Conservation (phyloP, 805 yeast species). For the Kodamaea neixiangensis region DNA sequence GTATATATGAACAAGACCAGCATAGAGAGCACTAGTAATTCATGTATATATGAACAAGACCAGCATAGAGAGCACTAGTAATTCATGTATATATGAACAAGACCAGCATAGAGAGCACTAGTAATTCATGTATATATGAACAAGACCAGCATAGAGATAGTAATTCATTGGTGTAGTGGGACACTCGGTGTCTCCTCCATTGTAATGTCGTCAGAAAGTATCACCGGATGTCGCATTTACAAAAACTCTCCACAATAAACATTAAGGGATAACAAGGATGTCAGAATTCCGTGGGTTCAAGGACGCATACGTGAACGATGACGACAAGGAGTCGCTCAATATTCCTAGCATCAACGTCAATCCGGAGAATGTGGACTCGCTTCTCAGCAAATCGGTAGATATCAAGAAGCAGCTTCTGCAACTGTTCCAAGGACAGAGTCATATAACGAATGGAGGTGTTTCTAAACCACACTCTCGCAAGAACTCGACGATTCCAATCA, state of each 20-base stretch:
- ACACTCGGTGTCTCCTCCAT: not conserved
- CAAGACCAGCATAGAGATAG: not conserved
- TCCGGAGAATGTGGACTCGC: slow-evolving; percentile 24
- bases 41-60: too few relatives aligned
- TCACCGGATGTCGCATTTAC: not conserved
- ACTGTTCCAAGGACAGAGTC: slow-evolving; percentile 26
- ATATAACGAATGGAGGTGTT: slow-evolving; percentile 28
- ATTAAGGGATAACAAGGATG: slow-evolving; percentile 3
- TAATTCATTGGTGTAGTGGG: not conserved
- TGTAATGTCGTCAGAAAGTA: not conserved
- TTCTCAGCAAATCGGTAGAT: slow-evolving; percentile 34
- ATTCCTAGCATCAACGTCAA: slow-evolving; percentile 35
- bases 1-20: too few relatives aligned
- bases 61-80: too few relatives aligned
- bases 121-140: too few relatives aligned
- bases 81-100: too few relatives aligned
- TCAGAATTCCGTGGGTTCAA: slow-evolving; percentile 19
- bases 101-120: too few relatives aligned
- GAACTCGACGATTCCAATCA: slow-evolving; percentile 31
- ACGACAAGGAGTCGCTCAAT: slow-evolving; percentile 16
- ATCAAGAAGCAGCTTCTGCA: slow-evolving; percentile 45
- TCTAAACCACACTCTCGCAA: slow-evolving; percentile 41
- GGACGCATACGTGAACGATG: slow-evolving; percentile 16
- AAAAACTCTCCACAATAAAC: slow-evolving; percentile 1
- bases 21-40: too few relatives aligned